These are phyloP conservation scores for Leccinum disarticulatum DNA, from an alignment of 768 basidiomycete genomes.

Conservation along the genomic window DNA sequence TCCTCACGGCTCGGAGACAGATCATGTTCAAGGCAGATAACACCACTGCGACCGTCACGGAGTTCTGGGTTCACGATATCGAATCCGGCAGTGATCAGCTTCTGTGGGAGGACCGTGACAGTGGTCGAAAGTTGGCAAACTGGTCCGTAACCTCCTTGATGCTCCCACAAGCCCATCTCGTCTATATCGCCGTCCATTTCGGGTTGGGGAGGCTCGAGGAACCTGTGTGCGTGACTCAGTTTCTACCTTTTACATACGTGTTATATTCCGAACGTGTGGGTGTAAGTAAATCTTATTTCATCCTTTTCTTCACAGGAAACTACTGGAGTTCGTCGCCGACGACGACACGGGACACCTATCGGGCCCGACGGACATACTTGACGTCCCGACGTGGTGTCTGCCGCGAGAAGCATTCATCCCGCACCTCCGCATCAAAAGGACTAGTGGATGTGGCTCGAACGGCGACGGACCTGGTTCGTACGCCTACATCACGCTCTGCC, in stretches of 20 bases:
- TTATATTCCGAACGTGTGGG: not conserved
- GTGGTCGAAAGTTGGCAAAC: not conserved
- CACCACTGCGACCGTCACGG: not conserved
- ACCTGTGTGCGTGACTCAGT: slow-evolving; percentile 14
- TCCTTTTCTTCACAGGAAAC: slow-evolving; percentile 6
- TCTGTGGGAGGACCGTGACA: slow-evolving; percentile 19
- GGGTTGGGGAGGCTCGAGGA: slow-evolving; percentile 6
- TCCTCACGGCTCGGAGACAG: slow-evolving; percentile 7
- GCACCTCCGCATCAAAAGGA: slow-evolving; percentile 7
- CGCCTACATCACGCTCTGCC: slow-evolving; percentile 15
- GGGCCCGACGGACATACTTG: slow-evolving; percentile 7
- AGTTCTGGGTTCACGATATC: slow-evolving; percentile 6
- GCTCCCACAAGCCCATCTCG: slow-evolving; percentile 10
- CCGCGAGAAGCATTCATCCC: slow-evolving; percentile 13
- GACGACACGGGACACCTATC: slow-evolving; percentile 17
- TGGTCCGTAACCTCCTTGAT: slow-evolving; percentile 16
- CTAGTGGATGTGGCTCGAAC: not conserved
- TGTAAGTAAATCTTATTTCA: not conserved
- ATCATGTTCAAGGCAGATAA: not conserved
- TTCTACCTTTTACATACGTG: not conserved
- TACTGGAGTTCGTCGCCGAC: slow-evolving; percentile 20
- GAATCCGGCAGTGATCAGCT: slow-evolving; percentile 14
- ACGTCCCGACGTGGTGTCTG: slow-evolving; percentile 17
- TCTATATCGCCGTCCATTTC: slow-evolving; percentile 18
- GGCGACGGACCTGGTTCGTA: slow-evolving; percentile 13